A percentile compares a stretch with the other conserved stretches of the same genome.
These are phyloP conservation scores for Metarhizium humberi DNA, from an alignment of 2,329 filamentous ascomycete genomes.

Conservation along the genomic window DNA sequence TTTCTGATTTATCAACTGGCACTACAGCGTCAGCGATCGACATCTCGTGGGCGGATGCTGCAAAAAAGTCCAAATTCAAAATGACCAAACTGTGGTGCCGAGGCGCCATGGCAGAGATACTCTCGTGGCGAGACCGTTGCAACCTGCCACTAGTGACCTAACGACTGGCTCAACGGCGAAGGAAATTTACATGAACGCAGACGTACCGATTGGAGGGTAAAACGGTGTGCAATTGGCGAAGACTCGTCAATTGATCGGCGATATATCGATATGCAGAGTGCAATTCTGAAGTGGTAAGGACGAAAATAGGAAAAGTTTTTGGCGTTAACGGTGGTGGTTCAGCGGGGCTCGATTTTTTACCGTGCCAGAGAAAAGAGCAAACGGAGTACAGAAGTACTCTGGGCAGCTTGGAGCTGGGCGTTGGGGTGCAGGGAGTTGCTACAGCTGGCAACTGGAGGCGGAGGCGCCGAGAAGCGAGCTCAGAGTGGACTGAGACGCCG, in stretches of 20 bases:
- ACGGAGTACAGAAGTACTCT: not conserved
- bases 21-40: not conserved
- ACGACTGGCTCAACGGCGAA: not conserved
- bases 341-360: conserved; percentile 9
- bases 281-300: conserved; percentile 3
- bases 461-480: not conserved
- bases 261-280: conserved; percentile 5
- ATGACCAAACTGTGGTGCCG: not conserved
- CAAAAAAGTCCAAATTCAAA: not conserved
- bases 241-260: conserved; percentile 1
- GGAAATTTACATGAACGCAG: not conserved
- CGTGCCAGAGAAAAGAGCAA: conserved; percentile 1
- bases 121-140: not conserved
- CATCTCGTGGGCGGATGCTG: not conserved
- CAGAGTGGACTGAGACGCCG: not conserved
- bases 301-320: conserved; percentile 17
- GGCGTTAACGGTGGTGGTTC: conserved; percentile 10
- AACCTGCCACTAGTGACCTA: not conserved
- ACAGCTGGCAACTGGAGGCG: not conserved
- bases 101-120: not conserved
- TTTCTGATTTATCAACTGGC: not conserved
- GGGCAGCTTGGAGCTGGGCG: no score
- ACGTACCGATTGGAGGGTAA: not conserved
- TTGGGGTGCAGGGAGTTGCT: not conserved
- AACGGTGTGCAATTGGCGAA: not conserved